Evolutionary conservation across 2,329 filamentous ascomycete genomes (phyloP).

Genomic region (Scorias spongiosa): DNA sequence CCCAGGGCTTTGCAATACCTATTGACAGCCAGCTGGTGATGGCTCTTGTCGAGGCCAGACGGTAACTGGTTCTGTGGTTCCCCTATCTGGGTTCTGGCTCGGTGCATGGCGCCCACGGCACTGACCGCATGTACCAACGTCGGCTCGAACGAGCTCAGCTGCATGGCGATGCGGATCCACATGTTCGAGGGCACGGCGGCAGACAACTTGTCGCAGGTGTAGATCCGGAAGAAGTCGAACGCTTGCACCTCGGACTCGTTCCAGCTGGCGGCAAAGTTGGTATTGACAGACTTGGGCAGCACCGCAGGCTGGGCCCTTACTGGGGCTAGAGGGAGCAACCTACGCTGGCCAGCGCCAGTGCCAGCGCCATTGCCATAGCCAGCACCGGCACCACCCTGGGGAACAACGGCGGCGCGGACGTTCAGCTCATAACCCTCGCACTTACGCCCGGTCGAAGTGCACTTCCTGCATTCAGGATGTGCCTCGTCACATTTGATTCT

Average conservation of each 20-base stretch:
- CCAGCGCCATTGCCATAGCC: background rate
- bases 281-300: background rate
- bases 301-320: background rate
- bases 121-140: constrained; percentile 18
- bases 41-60: constrained; percentile 7
- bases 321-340: background rate
- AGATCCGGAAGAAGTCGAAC: constrained; percentile 17
- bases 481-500: constrained; percentile 41
- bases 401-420: background rate
- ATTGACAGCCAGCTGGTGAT: constrained; percentile 6
- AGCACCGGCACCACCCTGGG: too few relatives aligned
- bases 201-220: constrained; percentile 16
- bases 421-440: constrained; percentile 35
- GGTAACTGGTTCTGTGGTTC: constrained; percentile 5
- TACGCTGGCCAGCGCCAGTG: background rate
- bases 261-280: background rate
- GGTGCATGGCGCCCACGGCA: constrained; percentile 18
- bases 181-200: constrained; percentile 8
- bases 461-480: constrained; percentile 36
- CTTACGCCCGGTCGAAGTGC: constrained; percentile 35
- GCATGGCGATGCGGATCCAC: constrained; percentile 17
- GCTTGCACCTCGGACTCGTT: constrained; percentile 10
- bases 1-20: constrained; percentile 20
- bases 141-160: constrained; percentile 17
- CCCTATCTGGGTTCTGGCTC: constrained; percentile 7